These are phyloP conservation scores for Termitomyces sp. DNA, from an alignment of 768 basidiomycete genomes.

Conservation along the genomic window DNA sequence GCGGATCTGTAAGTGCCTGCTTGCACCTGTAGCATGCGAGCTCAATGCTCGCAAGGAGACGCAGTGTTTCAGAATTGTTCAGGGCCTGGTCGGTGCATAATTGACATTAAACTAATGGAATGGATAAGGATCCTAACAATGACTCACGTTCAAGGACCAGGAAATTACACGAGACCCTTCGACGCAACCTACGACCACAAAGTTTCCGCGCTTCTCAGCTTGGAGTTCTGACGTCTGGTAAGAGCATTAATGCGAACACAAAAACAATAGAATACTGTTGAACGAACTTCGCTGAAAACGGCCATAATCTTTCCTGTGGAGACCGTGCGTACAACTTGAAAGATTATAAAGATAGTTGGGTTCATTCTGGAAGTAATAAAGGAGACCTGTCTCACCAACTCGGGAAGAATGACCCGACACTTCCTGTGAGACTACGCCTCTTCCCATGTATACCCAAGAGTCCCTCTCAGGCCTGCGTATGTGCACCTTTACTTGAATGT, in stretches of 20 bases:
- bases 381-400: constrained; percentile 54
- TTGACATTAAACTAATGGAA: neutral
- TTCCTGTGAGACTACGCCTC: constrained; percentile 75
- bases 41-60: constrained; percentile 79
- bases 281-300: constrained; percentile 65
- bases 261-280: neutral
- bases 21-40: constrained; percentile 80
- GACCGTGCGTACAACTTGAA: constrained; percentile 57
- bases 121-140: neutral
- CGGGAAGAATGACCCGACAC: constrained; percentile 71
- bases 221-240: constrained; percentile 64
- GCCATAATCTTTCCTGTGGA: constrained; percentile 66
- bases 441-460: constrained; percentile 78
- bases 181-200: constrained; percentile 79
- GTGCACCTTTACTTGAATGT: constrained; percentile 83
- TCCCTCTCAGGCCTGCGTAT: constrained; percentile 76
- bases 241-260: neutral
- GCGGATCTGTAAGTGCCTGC: constrained; percentile 64
- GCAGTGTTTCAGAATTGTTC: constrained; percentile 80
- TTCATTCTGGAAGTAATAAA: neutral
- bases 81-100: constrained; percentile 49
- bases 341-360: constrained; percentile 2
- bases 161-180: constrained; percentile 73
- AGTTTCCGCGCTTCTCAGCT: constrained; percentile 86
- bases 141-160: constrained; percentile 78